These are phyloP conservation scores for Pisolithus thermaeus DNA, from an alignment of 1,284 basidiomycete genomes.

Conservation along the genomic window DNA sequence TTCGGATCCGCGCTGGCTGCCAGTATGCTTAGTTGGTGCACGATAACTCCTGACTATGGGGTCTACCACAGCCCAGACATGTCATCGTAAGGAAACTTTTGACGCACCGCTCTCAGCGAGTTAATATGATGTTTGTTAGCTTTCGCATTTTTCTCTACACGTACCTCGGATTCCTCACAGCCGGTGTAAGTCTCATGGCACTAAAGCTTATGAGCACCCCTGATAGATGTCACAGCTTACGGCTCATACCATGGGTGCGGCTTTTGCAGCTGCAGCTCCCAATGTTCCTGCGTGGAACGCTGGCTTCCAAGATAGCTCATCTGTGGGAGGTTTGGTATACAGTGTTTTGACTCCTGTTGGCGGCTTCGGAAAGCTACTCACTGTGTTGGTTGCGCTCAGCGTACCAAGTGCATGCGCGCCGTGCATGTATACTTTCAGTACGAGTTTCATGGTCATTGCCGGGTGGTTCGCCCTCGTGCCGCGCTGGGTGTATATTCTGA, in stretches of 20 bases:
- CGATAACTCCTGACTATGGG: slow-evolving; percentile 54
- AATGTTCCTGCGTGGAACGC: slow-evolving; percentile 54
- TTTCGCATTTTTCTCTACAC: slow-evolving; percentile 54
- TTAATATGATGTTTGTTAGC: slow-evolving; percentile 23
- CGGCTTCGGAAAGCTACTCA: slow-evolving; percentile 54
- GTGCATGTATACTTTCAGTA: slow-evolving; percentile 73
- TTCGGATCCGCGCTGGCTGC: slow-evolving; percentile 42
- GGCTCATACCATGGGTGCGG: slow-evolving; percentile 60
- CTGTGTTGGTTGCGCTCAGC: slow-evolving; percentile 40
- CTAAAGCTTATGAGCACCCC: slow-evolving; percentile 1
- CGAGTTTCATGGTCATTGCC: slow-evolving; percentile 64
- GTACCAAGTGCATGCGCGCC: slow-evolving; percentile 59
- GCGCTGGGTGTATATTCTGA: slow-evolving; percentile 63
- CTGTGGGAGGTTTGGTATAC: slow-evolving; percentile 52
- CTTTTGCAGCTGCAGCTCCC: slow-evolving; percentile 51
- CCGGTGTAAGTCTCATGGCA: slow-evolving; percentile 38
- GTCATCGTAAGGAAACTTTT: slow-evolving; percentile 34
- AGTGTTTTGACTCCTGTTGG: slow-evolving; percentile 45
- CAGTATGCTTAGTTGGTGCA: slow-evolving; percentile 46
- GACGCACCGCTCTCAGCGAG: not conserved
- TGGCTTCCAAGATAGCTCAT: slow-evolving; percentile 49
- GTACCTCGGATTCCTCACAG: slow-evolving; percentile 58
- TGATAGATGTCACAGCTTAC: slow-evolving; percentile 36
- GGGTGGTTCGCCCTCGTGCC: slow-evolving; percentile 49
- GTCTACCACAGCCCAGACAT: slow-evolving; percentile 49